phyloP scores from a whole-genome alignment of 305 asterid genomes.

The Solanum hybrid region DNA sequence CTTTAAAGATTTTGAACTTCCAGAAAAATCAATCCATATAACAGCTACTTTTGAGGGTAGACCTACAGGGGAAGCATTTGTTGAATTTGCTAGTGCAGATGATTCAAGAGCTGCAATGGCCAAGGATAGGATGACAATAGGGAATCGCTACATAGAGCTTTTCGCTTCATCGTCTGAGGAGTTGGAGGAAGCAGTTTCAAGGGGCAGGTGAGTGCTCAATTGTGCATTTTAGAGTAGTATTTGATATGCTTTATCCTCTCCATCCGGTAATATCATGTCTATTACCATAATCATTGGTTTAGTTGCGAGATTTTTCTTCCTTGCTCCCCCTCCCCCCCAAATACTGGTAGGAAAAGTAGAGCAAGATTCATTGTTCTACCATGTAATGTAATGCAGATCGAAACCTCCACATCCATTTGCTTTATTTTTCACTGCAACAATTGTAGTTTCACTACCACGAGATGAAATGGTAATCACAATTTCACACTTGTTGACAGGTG shows the following conservation, averaged over 20 bases:
- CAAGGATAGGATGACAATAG: constrained; percentile 80
- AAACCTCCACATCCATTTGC: background rate
- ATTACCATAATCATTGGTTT: background rate
- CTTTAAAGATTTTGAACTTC: constrained; percentile 58
- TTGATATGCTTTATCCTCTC: background rate
- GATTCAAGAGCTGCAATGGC: constrained; percentile 89
- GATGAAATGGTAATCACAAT: background rate
- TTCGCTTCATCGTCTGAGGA: constrained; percentile 82
- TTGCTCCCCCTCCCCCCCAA: background rate
- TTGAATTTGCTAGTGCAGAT: constrained; percentile 76
- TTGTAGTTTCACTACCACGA: background rate
- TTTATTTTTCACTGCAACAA: background rate
- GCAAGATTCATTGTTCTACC: background rate
- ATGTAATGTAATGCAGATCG: background rate
- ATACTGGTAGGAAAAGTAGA: background rate
- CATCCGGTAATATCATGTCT: background rate
- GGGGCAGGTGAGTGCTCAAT: constrained; percentile 59
- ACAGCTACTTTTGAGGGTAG: constrained; percentile 70
- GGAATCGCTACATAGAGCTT: constrained; percentile 75
- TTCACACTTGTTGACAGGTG: background rate
- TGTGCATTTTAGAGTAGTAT: background rate
- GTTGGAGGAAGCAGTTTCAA: constrained; percentile 72
- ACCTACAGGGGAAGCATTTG: constrained; percentile 89
- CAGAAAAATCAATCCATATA: constrained; percentile 55
- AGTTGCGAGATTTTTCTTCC: background rate